phyloP scores from a whole-genome alignment of 2,329 filamentous ascomycete species.

The Colletotrichum sp. region DNA sequence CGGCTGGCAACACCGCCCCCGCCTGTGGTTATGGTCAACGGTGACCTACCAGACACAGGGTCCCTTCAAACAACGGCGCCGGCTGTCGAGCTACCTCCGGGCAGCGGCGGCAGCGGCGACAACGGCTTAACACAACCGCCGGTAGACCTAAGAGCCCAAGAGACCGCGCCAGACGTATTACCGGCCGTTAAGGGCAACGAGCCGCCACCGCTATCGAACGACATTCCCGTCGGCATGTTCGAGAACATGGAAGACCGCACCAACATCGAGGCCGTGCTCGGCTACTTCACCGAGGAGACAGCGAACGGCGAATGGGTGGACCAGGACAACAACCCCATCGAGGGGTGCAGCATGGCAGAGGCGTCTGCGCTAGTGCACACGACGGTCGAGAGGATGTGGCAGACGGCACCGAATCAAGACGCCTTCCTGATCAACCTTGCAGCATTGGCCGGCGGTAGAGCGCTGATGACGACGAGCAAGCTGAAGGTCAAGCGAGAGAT shows the following conservation, averaged over 20 bases:
- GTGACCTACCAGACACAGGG: constrained; percentile 28
- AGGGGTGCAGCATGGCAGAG: constrained; percentile 55
- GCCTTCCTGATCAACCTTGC: constrained; percentile 65
- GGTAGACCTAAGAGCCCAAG: neutral
- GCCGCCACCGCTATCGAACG: neutral
- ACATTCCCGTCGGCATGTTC: constrained; percentile 26
- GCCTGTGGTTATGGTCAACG: constrained; percentile 59
- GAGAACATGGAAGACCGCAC: constrained; percentile 49
- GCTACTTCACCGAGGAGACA: constrained; percentile 57
- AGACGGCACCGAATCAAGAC: constrained; percentile 55
- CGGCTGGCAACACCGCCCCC: constrained; percentile 65
- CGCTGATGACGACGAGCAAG: constrained; percentile 50
- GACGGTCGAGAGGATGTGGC: constrained; percentile 58
- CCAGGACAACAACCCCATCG: constrained; percentile 44
- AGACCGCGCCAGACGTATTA: neutral
- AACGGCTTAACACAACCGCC: neutral
- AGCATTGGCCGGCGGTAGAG: constrained; percentile 58
- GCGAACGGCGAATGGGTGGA: constrained; percentile 59
- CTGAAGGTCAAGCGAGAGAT: constrained; percentile 49
- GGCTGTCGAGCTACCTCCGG: neutral
- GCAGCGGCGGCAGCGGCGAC: neutral
- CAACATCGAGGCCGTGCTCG: constrained; percentile 63
- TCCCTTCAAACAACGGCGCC: neutral
- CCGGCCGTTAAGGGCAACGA: neutral
- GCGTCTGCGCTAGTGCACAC: constrained; percentile 58